Base-by-base conservation (phyloP, 306 rosid genomes). In the Begonia peltatifolia region DNA sequence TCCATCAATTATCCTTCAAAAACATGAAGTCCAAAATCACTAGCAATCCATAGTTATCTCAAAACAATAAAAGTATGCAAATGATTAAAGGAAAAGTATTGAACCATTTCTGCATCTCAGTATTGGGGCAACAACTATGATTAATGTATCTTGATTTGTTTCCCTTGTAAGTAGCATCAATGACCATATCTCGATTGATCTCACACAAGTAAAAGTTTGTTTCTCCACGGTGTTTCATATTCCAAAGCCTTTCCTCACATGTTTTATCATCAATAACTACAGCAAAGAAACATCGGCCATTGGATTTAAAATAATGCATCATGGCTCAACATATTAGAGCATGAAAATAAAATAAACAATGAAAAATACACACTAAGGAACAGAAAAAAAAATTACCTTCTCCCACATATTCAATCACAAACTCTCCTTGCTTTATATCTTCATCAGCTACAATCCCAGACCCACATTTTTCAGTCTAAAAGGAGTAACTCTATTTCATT, bases 91-190 rank as follows among this genome's bases (percentile, higher is more conserved):
- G 77, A 63, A 60, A 50, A 50, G 63, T 42, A 58, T 50, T 17
- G 63, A 61, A 90, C 97, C 97, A 90, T 80, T 90, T 90, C 66
- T 90, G 97, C 95, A 85, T 90, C 86, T 85, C 95, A 35, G 97
- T 90, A 70, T 90, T 90, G 59, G 97, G 97, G 69, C 80, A 80
- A 77, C 97, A 90, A 54, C 97, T 90, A 65, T 90, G 97, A 55
- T 90, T 85, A 63, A 90, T 90, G 53, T 80, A 90, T 90, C 97
- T 78, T 22, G 97, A 90, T 67, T 83, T 90, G 75, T 90, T 90
- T 63, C 97, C 97, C 76, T 90, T 86, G 72, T 85, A 67, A 43
- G 97, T 83, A 11, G 97, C 97, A 74, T 90, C 97, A 61, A 90
- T 90, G 77, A 90, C 97, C 94, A 79, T 85, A 69, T 90, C 95